Evolutionary conservation across 768 basidiomycete species (phyloP), one percentile per base, ranked within the genome.

Genomic region (Serendipita sp.): DNA sequence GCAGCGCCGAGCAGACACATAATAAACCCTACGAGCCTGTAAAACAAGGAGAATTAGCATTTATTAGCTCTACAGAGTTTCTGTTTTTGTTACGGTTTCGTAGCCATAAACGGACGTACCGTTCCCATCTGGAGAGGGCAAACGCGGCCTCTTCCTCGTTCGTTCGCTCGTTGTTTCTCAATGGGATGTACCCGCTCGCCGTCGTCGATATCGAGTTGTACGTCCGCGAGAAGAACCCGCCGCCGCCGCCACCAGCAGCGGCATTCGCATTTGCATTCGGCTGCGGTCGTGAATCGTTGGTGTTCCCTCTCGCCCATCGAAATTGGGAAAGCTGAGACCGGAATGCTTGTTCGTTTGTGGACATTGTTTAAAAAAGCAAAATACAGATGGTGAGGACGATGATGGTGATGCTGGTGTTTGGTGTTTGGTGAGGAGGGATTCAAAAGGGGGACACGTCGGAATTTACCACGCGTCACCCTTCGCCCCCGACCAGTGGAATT

Each of bases 101-200:
- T n/a, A 42, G 20, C 42, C 48, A 45, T 26, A 34, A 31, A 22
- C 20, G 14, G 2, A 69, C 75, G 66, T 70, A 86, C 87, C 94
- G 79, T 71, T 97, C 95, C 95, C 95, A 97, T 73, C 93, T 79
- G 61, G 87, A 87, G 42, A 94, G 74, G 44, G 88, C 86, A 73
- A 96, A 90, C 80, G 87, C 95, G 2, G 95, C 94, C 70, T 97
- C 92, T 68, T 98, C 95, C 71, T 99, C 94, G 72, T 91, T 92
- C 31, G 86, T 86, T 45, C 82, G 79, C 67, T 91, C 90, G 65
- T 70, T 81, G 2, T 86, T 88, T 42, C 90, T 79, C 64, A 97
- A 75, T 0, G 95, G 96, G 53, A 98, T 83, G 69, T 96, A 96
- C 66, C 86, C 84, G 13, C 85, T 85, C 7, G 33, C 33, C 14